Evolutionary conservation across 139 green algal genomes (phyloP), one percentile per base, ranked within the genome.

Genomic region (Picochlorum sp.): DNA sequence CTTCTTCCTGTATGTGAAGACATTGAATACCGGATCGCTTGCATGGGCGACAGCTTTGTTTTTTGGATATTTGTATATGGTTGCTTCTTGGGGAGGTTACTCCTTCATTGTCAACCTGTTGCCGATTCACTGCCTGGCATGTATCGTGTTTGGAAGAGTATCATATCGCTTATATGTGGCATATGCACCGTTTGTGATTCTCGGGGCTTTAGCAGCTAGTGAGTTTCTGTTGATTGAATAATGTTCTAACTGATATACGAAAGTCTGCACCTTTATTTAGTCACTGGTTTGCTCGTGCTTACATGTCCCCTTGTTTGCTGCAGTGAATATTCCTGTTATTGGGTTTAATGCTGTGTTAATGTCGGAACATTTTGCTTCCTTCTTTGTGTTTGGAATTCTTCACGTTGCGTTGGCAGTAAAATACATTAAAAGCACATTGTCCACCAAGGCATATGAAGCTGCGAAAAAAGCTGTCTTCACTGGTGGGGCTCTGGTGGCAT

Each of bases 91-190:
- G 90, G 90, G 90, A 22, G 90, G 91, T 37, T 97, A 97, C 76
- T 84, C 83, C n/a, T 97, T 98, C 78, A 89, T 98, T 65, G 94
- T 95, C 81, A 97, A 97, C 75, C 71, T 97, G 49, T 65, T 97
- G 50, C 89, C 88, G 25, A 91, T 98, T 45, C 93, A 97, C 76
- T 87, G 77, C 55, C 68, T 98, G 37, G 85, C 83, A 5, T 87
- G 72, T 50, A 70, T 94, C 29, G 71, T 90, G 29, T 83, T 78
- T 12, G 79, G 80, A 2, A 64, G 84, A 26, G 55, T 86, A 2
- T 79, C 65, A 10, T 33, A 40, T 41, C 49, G 76, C 22, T 78
- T 94, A 9, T 95, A 95, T 67, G 59, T 94, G 3, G 87, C 86
- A 0, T 93, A 87, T 58, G 81, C 86, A 7, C 87, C 87, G 0